These are phyloP conservation scores for Elsinoe batatas DNA, from an alignment of 2,329 filamentous ascomycete species.

Conservation along the genomic window DNA sequence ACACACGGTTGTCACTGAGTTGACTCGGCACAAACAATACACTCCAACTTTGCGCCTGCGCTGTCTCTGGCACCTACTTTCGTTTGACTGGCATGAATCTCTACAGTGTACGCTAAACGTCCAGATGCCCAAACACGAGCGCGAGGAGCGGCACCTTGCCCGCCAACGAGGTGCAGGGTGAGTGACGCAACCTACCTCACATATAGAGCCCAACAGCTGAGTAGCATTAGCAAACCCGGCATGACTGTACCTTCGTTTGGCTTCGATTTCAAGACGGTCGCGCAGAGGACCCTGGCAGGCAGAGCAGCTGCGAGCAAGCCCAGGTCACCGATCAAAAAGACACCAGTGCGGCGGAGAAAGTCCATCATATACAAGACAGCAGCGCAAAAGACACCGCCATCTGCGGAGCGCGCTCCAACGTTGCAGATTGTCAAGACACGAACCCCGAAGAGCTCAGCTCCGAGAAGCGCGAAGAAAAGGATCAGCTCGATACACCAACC, in stretches of 20 bases:
- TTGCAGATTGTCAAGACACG: not conserved
- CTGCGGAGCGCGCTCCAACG: not conserved
- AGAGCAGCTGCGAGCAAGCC: not conserved
- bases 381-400: not conserved
- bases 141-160: constrained; percentile 16
- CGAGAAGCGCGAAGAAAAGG: not conserved
- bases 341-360: not conserved
- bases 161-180: constrained; percentile 17
- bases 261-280: constrained; percentile 2
- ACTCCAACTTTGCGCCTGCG: not conserved
- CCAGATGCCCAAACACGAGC: not conserved
- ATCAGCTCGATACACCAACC: not conserved
- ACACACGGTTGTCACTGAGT: not conserved
- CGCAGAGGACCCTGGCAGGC: not conserved
- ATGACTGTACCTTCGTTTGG: constrained; percentile 5
- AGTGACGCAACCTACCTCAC: not conserved
- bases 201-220: too few relatives aligned
- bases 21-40: not conserved
- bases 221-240: not conserved
- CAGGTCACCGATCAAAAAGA: not conserved
- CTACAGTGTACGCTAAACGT: too few relatives aligned
- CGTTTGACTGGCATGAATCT: too few relatives aligned
- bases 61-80: too few relatives aligned
- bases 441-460: not conserved
- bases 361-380: not conserved